Percentiles rank a stretch among this genome's conserved stretches.
These are phyloP conservation scores for Cryomyces antarcticus DNA, from an alignment of 495 filamentous ascomycete species.

Conservation along the genomic window DNA sequence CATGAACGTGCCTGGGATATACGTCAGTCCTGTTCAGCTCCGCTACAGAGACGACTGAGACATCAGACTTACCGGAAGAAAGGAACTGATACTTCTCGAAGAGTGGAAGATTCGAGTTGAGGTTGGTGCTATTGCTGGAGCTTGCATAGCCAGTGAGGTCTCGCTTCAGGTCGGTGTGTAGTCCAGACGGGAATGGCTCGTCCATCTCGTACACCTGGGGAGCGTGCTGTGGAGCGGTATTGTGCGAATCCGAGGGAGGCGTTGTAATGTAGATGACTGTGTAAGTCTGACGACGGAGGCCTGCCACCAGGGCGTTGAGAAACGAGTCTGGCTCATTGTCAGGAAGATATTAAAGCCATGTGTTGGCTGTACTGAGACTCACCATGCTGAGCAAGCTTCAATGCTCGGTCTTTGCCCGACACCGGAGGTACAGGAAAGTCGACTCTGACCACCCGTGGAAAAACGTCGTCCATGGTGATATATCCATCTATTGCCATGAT, in stretches of 20 bases:
- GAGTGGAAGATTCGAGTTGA: constrained; percentile 29
- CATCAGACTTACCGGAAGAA: constrained; percentile 33
- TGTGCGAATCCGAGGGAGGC: constrained; percentile 9
- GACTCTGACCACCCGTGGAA: constrained; percentile 29
- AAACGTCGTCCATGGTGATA: constrained; percentile 25
- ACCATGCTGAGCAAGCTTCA: constrained; percentile 28
- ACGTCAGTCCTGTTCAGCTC: not conserved
- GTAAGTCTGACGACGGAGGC: constrained; percentile 28
- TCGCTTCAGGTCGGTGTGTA: constrained; percentile 40
- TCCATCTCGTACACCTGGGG: constrained; percentile 29
- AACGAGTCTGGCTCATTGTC: constrained; percentile 29
- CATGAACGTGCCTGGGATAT: constrained; percentile 56
- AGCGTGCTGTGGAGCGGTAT: constrained; percentile 1
- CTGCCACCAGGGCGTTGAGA: constrained; percentile 31
- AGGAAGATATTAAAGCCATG: too few relatives aligned
- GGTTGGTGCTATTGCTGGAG: constrained; percentile 13
- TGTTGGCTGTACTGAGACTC: not conserved
- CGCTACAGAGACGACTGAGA: not conserved
- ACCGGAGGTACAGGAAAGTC: constrained; percentile 28
- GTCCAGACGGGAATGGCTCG: constrained; percentile 24
- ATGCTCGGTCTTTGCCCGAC: constrained; percentile 17
- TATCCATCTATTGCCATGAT: constrained; percentile 18
- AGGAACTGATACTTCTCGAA: constrained; percentile 90
- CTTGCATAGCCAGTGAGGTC: constrained; percentile 18
- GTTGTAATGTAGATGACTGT: constrained; percentile 44